These are phyloP conservation scores for Exophiala sp. DNA, from an alignment of 2,329 filamentous ascomycete genomes.

Conservation along the genomic window DNA sequence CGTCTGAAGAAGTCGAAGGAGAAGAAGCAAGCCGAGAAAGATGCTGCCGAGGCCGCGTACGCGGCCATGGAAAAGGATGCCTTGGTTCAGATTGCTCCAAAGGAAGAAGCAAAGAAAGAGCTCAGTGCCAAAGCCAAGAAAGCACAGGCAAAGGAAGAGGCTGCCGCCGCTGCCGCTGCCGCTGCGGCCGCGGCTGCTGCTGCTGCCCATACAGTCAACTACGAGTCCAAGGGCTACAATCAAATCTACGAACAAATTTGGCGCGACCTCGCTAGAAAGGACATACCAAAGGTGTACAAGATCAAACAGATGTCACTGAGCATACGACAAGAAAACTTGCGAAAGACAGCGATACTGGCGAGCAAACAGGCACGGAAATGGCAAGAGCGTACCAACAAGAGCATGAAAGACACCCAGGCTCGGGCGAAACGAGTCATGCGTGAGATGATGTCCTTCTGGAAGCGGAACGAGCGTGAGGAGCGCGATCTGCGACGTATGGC, in stretches of 20 bases:
- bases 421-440: constrained; percentile 97
- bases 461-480: constrained; percentile 95
- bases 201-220: constrained; percentile 54
- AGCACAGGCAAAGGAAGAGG: constrained; percentile 39
- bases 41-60: constrained; percentile 79
- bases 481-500: constrained; percentile 89
- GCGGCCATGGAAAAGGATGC: constrained; percentile 54
- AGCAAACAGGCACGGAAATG: constrained; percentile 96
- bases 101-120: constrained; percentile 48
- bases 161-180: constrained; percentile 33
- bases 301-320: constrained; percentile 78
- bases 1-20: constrained; percentile 83
- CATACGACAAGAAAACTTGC: constrained; percentile 88
- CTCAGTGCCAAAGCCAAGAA: constrained; percentile 41
- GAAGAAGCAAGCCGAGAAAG: constrained; percentile 63
- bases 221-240: constrained; percentile 87
- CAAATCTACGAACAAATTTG: constrained; percentile 97
- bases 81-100: constrained; percentile 48
- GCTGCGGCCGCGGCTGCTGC: constrained; percentile 40
- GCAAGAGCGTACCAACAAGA: constrained; percentile 97
- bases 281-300: constrained; percentile 86
- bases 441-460: constrained; percentile 99
- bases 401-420: constrained; percentile 93
- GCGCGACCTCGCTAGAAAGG: constrained; percentile 88
- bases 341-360: constrained; percentile 93